Evolutionary conservation across 495 filamentous ascomycete genomes (phyloP).

Genomic region (Penicillium antarcticum): DNA sequence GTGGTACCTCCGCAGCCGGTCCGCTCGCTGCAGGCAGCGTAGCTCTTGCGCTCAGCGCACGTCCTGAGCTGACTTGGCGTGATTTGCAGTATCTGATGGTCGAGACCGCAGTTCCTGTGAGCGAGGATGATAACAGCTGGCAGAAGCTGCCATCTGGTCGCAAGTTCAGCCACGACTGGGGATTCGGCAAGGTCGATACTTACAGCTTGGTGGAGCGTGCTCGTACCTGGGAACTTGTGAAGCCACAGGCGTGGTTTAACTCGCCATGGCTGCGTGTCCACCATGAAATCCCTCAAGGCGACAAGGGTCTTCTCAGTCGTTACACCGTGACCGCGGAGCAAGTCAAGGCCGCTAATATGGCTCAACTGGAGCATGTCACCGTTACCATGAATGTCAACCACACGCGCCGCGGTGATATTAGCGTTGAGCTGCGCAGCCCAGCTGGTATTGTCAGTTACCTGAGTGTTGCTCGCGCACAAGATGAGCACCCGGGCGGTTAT

Average conservation of each 20-base stretch:
- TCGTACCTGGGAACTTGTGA: constrained; percentile 80
- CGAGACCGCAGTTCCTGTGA: constrained; percentile 78
- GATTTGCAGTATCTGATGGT: constrained; percentile 91
- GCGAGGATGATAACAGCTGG: constrained; percentile 74
- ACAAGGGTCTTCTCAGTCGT: constrained; percentile 69
- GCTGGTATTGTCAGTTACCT: constrained; percentile 79
- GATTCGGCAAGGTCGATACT: constrained; percentile 90
- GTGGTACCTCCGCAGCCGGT: constrained; percentile 95
- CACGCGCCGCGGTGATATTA: constrained; percentile 81
- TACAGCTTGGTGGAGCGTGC: constrained; percentile 83
- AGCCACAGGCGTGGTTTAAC: constrained; percentile 95
- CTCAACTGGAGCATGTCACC: constrained; percentile 86
- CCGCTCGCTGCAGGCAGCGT: constrained; percentile 88
- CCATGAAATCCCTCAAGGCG: constrained; percentile 81
- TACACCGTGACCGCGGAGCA: constrained; percentile 76
- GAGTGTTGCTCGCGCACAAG: constrained; percentile 64
- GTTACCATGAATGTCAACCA: constrained; percentile 96
- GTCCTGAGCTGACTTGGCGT: constrained; percentile 88
- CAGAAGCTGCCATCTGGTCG: constrained; percentile 74
- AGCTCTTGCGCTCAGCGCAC: constrained; percentile 82
- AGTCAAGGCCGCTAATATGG: constrained; percentile 77
- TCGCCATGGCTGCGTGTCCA: constrained; percentile 92
- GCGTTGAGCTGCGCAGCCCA: constrained; percentile 87
- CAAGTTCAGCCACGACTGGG: constrained; percentile 89
- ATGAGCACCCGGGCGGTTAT: constrained; percentile 68